Conservation (phyloP, 768 basidiomycete genomes). For the Rhizopogon roseolus region DNA sequence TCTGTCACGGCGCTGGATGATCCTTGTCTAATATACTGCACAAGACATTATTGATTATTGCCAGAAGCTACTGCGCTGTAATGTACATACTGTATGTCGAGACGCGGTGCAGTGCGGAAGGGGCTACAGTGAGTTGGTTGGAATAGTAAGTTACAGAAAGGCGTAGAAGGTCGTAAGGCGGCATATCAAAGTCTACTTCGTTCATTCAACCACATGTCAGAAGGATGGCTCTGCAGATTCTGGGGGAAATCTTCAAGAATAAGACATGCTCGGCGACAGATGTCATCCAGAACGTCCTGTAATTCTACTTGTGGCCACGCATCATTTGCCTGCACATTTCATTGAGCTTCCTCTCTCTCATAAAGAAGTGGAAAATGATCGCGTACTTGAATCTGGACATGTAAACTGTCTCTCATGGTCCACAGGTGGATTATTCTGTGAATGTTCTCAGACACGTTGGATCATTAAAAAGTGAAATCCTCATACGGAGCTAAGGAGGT, state of each 20-base stretch:
- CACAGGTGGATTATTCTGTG: not conserved
- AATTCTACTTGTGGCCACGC: not conserved
- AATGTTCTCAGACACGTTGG: not conserved
- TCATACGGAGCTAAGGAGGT: not conserved
- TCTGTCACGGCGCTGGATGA: too few species aligned
- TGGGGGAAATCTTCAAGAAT: not conserved
- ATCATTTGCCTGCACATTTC: not conserved
- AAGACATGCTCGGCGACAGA: not conserved
- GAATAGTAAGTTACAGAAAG: too few species aligned
- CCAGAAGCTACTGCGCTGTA: too few species aligned
- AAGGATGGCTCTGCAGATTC: not conserved
- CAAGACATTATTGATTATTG: too few species aligned
- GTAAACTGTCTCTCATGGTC: not conserved
- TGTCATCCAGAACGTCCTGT: not conserved
- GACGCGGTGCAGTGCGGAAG: too few species aligned
- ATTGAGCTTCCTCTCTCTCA: not conserved
- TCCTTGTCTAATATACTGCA: too few species aligned
- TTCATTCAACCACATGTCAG: not conserved
- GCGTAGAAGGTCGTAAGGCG: not conserved
- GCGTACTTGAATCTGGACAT: not conserved
- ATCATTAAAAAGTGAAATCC: not conserved
- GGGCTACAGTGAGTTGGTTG: not conserved
- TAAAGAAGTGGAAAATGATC: not conserved
- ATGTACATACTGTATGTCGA: too few species aligned
- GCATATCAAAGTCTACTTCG: not conserved